phyloP scores from a whole-genome alignment of 768 basidiomycete genomes.

The Gyrodon lividus region DNA sequence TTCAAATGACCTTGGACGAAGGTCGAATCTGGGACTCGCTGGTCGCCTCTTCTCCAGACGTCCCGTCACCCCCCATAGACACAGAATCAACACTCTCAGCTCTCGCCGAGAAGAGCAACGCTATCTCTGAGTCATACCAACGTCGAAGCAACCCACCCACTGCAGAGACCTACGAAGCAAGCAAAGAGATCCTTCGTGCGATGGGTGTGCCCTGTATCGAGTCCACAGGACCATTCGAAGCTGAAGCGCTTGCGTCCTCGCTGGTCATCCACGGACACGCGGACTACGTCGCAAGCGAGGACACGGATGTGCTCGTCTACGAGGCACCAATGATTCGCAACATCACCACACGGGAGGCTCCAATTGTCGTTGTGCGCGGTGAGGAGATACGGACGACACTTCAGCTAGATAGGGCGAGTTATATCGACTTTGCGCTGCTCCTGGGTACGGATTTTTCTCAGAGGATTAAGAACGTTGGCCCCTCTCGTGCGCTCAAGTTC shows the following conservation, averaged over 20 bases:
- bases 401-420: constrained; percentile 54
- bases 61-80: constrained; percentile 9
- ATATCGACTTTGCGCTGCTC: constrained; percentile 82
- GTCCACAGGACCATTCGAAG: constrained; percentile 69
- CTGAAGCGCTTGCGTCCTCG: constrained; percentile 81
- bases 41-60: constrained; percentile 13
- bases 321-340: constrained; percentile 82
- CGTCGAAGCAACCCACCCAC: constrained; percentile 64
- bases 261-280: constrained; percentile 73
- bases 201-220: constrained; percentile 86
- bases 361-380: constrained; percentile 66
- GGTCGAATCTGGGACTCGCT: constrained; percentile 57
- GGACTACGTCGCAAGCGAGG: constrained; percentile 90
- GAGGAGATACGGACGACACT: constrained; percentile 57
- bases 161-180: constrained; percentile 63
- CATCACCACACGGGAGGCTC: constrained; percentile 56
- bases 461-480: constrained; percentile 81
- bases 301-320: constrained; percentile 84
- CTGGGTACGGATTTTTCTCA: constrained; percentile 90
- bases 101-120: constrained; percentile 50
- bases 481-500: constrained; percentile 70
- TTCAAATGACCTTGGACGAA: constrained; percentile 59
- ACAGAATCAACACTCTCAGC: constrained; percentile 24
- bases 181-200: constrained; percentile 62
- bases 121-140: constrained; percentile 63